A percentile compares a stretch with the other conserved stretches of the same genome.
phyloP scores from a whole-genome alignment of 148 eudicot species.

The Rhododendron kiyosumense region DNA sequence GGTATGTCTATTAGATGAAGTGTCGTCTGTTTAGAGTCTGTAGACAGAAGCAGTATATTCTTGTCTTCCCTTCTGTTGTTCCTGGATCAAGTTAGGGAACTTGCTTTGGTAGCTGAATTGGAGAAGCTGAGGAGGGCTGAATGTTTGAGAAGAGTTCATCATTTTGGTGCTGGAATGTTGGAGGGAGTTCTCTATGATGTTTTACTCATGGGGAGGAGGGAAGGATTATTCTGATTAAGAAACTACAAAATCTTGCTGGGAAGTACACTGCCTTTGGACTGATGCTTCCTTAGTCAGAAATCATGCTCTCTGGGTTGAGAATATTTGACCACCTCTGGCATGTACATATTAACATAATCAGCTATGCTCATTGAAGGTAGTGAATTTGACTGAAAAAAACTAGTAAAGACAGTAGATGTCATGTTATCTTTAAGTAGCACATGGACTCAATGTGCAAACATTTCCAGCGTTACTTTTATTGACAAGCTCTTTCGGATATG shows the following conservation, averaged over 20 bases:
- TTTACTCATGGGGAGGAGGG: not conserved
- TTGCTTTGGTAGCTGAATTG: not conserved
- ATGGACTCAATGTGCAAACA: not conserved
- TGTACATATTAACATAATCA: not conserved
- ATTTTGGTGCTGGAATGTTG: not conserved
- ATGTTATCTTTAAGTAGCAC: not conserved
- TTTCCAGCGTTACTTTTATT: not conserved
- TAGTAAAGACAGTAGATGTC: not conserved
- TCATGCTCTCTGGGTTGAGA: not conserved
- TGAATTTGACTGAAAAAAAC: not conserved
- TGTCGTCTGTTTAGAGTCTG: not conserved
- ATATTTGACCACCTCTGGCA: not conserved
- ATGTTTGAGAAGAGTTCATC: constrained; percentile 3
- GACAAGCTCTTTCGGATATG: not conserved
- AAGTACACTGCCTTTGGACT: not conserved
- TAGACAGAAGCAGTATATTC: not conserved
- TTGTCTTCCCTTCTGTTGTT: not conserved
- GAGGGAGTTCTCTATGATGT: not conserved
- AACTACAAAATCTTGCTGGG: not conserved
- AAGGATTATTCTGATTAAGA: not conserved
- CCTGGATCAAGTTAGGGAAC: not conserved
- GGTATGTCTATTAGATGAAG: not conserved
- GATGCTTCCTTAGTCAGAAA: not conserved
- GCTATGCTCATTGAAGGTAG: not conserved
- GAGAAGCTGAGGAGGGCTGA: not conserved